These are phyloP conservation scores for Hymenoscyphus linearis DNA, from an alignment of 2,329 filamentous ascomycete species.

Conservation along the genomic window DNA sequence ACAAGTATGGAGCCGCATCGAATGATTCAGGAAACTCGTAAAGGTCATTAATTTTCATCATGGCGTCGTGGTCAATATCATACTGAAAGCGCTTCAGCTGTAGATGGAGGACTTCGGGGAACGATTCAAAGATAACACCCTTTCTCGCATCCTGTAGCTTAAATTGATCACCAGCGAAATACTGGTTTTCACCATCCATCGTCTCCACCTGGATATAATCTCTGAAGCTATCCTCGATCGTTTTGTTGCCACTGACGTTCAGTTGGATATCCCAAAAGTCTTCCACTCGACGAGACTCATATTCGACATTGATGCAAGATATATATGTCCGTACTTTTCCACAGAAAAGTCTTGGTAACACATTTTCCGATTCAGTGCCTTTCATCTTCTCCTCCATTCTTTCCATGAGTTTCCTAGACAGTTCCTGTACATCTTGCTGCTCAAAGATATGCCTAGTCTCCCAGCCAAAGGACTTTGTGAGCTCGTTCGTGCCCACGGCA, in stretches of 20 bases:
- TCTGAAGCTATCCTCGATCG: slow-evolving; percentile 86
- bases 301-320: slow-evolving; percentile 96
- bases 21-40: slow-evolving; percentile 85
- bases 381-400: slow-evolving; percentile 98
- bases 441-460: slow-evolving; percentile 97
- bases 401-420: slow-evolving; percentile 96
- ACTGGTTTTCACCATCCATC: slow-evolving; percentile 97
- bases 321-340: slow-evolving; percentile 99
- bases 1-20: slow-evolving; percentile 81
- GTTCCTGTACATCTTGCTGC: slow-evolving; percentile 96
- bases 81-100: slow-evolving; percentile 98
- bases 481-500: slow-evolving; percentile 84
- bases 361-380: slow-evolving; percentile 84
- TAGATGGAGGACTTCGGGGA: slow-evolving; percentile 88
- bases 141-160: slow-evolving; percentile 96
- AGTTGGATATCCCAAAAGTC: slow-evolving; percentile 99
- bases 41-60: slow-evolving; percentile 97
- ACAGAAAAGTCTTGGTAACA: slow-evolving; percentile 84
- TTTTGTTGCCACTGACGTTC: slow-evolving; percentile 92
- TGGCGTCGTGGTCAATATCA: slow-evolving; percentile 89
- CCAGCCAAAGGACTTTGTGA: slow-evolving; percentile 97
- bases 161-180: slow-evolving; percentile 83
- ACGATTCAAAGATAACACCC: slow-evolving; percentile 93
- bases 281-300: slow-evolving; percentile 90
- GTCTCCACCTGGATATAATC: slow-evolving; percentile 97